A percentile compares a stretch with the other conserved stretches of the same genome.
phyloP scores from a whole-genome alignment of 139 green algal genomes.

The Chlamydomonas eustigma region DNA sequence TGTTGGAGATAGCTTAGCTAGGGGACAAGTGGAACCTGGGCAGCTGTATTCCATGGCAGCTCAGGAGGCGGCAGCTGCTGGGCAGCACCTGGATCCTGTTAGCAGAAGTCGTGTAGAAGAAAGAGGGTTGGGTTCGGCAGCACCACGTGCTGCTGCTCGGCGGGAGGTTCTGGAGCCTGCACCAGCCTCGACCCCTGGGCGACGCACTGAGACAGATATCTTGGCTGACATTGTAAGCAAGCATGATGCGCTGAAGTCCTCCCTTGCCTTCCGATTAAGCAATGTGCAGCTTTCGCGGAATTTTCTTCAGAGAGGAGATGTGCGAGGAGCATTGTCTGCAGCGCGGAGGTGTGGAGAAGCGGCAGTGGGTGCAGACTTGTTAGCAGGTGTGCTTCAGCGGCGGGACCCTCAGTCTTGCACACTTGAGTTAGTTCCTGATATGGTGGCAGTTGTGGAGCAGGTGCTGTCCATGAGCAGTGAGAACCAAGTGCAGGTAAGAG shows the following conservation, averaged over 20 bases:
- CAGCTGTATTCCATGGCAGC: not conserved
- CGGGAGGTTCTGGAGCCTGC: not conserved
- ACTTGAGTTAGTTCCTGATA: slow-evolving; percentile 36
- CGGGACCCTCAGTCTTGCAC: slow-evolving; percentile 14
- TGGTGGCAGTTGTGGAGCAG: slow-evolving; percentile 32
- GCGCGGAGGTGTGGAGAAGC: slow-evolving; percentile 6
- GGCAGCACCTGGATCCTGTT: not conserved
- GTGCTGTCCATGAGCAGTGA: slow-evolving; percentile 33
- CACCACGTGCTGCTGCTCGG: not conserved
- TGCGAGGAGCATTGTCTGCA: slow-evolving; percentile 10
- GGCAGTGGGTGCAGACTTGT: slow-evolving; percentile 21
- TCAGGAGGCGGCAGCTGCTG: not conserved
- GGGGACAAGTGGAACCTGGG: slow-evolving; percentile 17
- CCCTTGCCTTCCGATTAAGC: slow-evolving; percentile 9
- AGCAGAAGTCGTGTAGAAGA: not conserved
- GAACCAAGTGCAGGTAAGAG: slow-evolving; percentile 23
- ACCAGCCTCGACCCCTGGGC: not conserved
- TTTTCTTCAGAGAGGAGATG: slow-evolving; percentile 7
- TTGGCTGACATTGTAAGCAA: not conserved
- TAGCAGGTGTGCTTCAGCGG: slow-evolving; percentile 15
- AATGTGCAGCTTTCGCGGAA: slow-evolving; percentile 11
- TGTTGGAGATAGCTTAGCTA: slow-evolving; percentile 32
- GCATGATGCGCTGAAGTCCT: not conserved
- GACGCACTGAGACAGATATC: not conserved
- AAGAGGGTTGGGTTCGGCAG: not conserved